Percentiles rank a stretch among this genome's conserved stretches.
Conservation (phyloP, 441 rosid species). For the Manihot esculenta region DNA sequence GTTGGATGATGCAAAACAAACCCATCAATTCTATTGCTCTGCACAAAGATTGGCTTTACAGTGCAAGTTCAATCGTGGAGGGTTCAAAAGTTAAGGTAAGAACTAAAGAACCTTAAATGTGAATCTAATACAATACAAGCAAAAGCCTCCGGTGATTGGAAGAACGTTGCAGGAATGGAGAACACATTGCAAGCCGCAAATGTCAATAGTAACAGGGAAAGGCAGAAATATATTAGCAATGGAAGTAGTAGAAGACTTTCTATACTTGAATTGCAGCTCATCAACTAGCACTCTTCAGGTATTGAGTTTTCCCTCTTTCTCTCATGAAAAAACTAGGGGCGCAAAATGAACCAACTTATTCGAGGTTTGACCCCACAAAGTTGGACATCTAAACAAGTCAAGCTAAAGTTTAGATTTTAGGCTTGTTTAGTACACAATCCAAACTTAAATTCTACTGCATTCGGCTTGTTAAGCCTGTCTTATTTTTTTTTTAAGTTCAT, state of each 20-base stretch:
- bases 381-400: too few relatives aligned
- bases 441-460: too few relatives aligned
- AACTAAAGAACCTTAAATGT: background rate
- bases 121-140: background rate
- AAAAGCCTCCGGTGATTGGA: slow-evolving; percentile 16
- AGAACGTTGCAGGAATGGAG: slow-evolving; percentile 68
- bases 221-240: slow-evolving; percentile 52
- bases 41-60: slow-evolving; percentile 84
- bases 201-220: slow-evolving; percentile 50
- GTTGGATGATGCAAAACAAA: slow-evolving; percentile 72
- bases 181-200: slow-evolving; percentile 56
- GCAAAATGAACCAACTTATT: too few relatives aligned
- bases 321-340: too few relatives aligned
- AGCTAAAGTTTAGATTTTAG: too few relatives aligned
- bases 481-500: too few relatives aligned
- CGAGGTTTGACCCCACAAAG: too few relatives aligned
- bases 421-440: too few relatives aligned
- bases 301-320: background rate
- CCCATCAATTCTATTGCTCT: slow-evolving; percentile 65
- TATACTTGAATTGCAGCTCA: slow-evolving; percentile 72
- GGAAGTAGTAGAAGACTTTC: slow-evolving; percentile 87
- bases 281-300: slow-evolving; percentile 81
- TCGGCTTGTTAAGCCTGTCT: too few relatives aligned
- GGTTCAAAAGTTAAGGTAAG: slow-evolving; percentile 75
- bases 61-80: slow-evolving; percentile 60